Evolutionary conservation across 441 rosid genomes (phyloP), one percentile per base, ranked within the genome.

Genomic region (Erodium chrysanthum): DNA sequence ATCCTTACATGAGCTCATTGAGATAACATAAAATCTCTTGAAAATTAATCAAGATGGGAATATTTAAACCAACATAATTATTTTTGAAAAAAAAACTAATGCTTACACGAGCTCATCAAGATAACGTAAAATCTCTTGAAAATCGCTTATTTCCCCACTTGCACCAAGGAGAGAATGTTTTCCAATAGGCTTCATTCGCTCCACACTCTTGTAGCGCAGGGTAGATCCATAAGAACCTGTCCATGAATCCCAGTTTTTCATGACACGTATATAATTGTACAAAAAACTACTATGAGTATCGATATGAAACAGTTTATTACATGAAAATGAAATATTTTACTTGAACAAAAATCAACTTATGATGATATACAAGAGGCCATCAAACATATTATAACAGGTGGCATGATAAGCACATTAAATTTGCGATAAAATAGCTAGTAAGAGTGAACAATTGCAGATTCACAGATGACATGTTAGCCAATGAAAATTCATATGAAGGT

Each of bases 181-280:
- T 40, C 99, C 99, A 66, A 94, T 75, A 22, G 95, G 83, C 84
- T 87, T 86, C 75, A 95, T 69, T 25, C 97, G 81, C 82, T 88
- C 97, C 63, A 91, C 88, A 72, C 84, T 86, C 84, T 95, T 95
- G 84, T 88, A 95, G 44, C 95, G 83, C 69, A 91, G 71, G 40
- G 99, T 95, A 14, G 96, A 95, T 63, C 97, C 99, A 84, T 95
- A 95, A 11, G 99, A 95, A 69, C 90, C 97, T 95, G 78, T 48
- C 66, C 64, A 48, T 73, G 9, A 58, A 58, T 58, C 29, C 31
- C n/a, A 58, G 7, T 21, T 58, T 58, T 15, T 58, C 29, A 22
- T 23, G 5, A 35, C 64, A 68, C 2, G 46, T 33, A 5, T 29
- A 12, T 10, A 31, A 61, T 22, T 7, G 7, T 65, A 58, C 3